Evolutionary conservation across 2,329 filamentous ascomycete genomes (phyloP).

Genomic region (Microsporum audouinii): DNA sequence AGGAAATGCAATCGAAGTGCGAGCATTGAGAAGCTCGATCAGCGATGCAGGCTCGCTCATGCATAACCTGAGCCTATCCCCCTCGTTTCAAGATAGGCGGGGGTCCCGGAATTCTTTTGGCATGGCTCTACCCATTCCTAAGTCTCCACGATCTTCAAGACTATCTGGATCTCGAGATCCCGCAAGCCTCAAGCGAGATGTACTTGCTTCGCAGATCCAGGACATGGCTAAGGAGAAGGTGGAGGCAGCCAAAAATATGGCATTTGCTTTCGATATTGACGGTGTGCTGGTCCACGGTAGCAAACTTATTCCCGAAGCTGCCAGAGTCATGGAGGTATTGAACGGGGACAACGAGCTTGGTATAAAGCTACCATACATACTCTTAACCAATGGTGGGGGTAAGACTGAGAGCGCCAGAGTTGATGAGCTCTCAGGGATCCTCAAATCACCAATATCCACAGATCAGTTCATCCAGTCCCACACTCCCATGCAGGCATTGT

Average conservation of each 20-base stretch:
- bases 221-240: conserved; percentile 56
- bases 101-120: conserved; percentile 67
- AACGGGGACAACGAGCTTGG: conserved; percentile 67
- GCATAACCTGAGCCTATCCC: conserved; percentile 58
- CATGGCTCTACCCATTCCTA: conserved; percentile 59
- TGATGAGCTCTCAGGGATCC: conserved; percentile 55
- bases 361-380: conserved; percentile 66
- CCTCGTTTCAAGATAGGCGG: conserved; percentile 56
- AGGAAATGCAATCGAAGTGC: conserved; percentile 54
- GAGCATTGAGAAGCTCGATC: conserved; percentile 55
- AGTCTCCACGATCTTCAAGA: conserved; percentile 56
- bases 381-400: conserved; percentile 63
- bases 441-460: conserved; percentile 52
- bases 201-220: conserved; percentile 60
- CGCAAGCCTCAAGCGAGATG: conserved; percentile 52
- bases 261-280: conserved; percentile 60
- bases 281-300: conserved; percentile 65
- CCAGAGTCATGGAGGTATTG: conserved; percentile 55
- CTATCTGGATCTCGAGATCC: conserved; percentile 50
- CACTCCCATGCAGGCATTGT: conserved; percentile 63
- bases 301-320: conserved; percentile 56
- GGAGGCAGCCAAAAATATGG: conserved; percentile 62
- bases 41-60: conserved; percentile 58
- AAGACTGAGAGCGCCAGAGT: conserved; percentile 56
- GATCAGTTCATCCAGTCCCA: conserved; percentile 70